Evolutionary conservation across 441 rosid genomes (phyloP), one percentile per base, ranked within the genome.

Genomic region (Adansonia gregorii): DNA sequence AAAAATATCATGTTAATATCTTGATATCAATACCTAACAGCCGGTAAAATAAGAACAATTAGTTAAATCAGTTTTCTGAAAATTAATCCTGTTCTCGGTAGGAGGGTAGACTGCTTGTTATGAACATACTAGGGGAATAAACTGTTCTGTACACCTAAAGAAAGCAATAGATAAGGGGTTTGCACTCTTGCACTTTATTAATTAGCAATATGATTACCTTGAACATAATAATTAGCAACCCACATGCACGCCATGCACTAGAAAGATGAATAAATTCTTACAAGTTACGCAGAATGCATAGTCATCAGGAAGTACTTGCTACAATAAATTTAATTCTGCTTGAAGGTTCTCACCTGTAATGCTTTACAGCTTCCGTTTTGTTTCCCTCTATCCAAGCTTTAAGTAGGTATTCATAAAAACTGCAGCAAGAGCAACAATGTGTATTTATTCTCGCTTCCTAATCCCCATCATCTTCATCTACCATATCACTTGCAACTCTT

Each of bases 351-450:
- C 76, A 92, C 99, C 99, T 89, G 72, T 96, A 96, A 75, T 67
- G 88, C 83, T 84, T 88, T 78, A 96, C 94, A 54, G 86, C 78
- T 80, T 88, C 83, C 66, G 97, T 93, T 87, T 79, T 92, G 87
- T 89, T 94, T 82, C 98, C 98, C 76, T 93, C 94, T 80, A 94
- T 84, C 99, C 99, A 96, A 81, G 92, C 99, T 85, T 94, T 96
- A 78, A 96, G 98, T 84, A 96, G 85, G 80, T 96, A 96, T 76
- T 96, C 99, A 74, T 96, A 96, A 84, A 96, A 96, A 88, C 99
- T 96, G 95, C 89, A 79, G 41, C 58, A 24, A 59, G 5, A 58
- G 54, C 55, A 58, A 58, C 20, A 58, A 19, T 45, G 12, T 19
- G 6, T 39, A 20, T 55, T 17, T 35, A 17, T 41, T 5, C 20